Conservation (phyloP, 164 flowering plant genomes). For the Magnolia kwangsiensis region DNA sequence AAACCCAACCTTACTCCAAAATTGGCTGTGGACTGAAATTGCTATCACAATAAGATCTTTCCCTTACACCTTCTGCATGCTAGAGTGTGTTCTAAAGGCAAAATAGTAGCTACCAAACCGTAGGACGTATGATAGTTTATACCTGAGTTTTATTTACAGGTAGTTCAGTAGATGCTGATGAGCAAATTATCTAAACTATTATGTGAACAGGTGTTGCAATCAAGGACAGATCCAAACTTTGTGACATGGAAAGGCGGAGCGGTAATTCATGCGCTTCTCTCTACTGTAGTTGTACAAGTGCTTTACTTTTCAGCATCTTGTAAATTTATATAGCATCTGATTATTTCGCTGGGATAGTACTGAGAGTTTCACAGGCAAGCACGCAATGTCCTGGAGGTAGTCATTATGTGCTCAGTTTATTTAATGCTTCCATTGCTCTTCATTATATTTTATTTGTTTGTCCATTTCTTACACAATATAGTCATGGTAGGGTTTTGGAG, state of each 20-base stretch:
- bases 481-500: neutral
- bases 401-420: neutral
- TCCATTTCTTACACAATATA: neutral
- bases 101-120: neutral
- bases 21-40: no score
- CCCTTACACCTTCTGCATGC: neutral
- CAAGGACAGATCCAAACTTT: slow-evolving; percentile 66
- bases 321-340: neutral
- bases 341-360: neutral
- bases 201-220: slow-evolving; percentile 59
- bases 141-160: neutral
- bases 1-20: no score
- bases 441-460: neutral
- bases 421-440: neutral
- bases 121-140: neutral
- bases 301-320: neutral
- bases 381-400: no score
- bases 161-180: neutral
- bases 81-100: neutral
- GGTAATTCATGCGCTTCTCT: slow-evolving; percentile 43
- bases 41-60: no score
- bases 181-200: no score
- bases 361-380: neutral
- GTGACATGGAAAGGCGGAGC: slow-evolving; percentile 96
- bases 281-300: neutral